Evolutionary conservation across 768 basidiomycete genomes (phyloP).

Genomic region (Xerocomus potaroensis): DNA sequence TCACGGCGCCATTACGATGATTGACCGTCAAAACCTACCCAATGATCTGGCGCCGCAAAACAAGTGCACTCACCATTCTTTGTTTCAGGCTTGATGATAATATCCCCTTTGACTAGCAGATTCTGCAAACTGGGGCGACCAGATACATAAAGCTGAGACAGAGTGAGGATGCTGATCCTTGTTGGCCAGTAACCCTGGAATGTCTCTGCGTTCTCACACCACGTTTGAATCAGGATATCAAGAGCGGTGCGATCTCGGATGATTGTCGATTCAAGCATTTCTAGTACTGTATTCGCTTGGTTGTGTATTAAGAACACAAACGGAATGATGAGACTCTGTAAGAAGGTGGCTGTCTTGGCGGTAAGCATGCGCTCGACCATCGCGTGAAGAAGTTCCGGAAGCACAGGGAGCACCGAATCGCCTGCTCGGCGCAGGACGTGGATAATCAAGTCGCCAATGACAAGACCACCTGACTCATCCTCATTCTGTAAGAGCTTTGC

Average conservation of each 20-base stretch:
- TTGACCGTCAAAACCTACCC: conserved; percentile 11
- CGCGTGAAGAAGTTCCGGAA: conserved; percentile 82
- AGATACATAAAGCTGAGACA: conserved; percentile 68
- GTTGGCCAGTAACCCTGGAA: conserved; percentile 96
- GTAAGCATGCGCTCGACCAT: conserved; percentile 77
- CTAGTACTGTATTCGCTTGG: conserved; percentile 75
- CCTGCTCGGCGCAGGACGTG: conserved; percentile 86
- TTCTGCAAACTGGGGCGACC: conserved; percentile 62
- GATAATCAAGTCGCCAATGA: conserved; percentile 92
- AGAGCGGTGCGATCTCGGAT: conserved; percentile 62
- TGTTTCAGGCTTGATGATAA: conserved; percentile 78
- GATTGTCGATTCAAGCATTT: conserved; percentile 65
- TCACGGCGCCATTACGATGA: conserved; percentile 22
- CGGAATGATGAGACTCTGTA: conserved; percentile 88
- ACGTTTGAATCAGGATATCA: conserved; percentile 85
- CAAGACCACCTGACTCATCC: conserved; percentile 89
- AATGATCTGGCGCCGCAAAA: conserved; percentile 4
- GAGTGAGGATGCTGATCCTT: conserved; percentile 77
- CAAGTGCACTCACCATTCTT: conserved; percentile 61
- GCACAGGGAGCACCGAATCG: conserved; percentile 72
- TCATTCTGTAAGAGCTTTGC: conserved; percentile 72
- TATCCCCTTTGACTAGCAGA: conserved; percentile 84
- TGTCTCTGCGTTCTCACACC: conserved; percentile 93
- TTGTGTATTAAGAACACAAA: conserved; percentile 92
- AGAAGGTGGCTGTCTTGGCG: conserved; percentile 88